phyloP scores from a whole-genome alignment of 257 asterid species.

The Salvia miltiorrhiza region DNA sequence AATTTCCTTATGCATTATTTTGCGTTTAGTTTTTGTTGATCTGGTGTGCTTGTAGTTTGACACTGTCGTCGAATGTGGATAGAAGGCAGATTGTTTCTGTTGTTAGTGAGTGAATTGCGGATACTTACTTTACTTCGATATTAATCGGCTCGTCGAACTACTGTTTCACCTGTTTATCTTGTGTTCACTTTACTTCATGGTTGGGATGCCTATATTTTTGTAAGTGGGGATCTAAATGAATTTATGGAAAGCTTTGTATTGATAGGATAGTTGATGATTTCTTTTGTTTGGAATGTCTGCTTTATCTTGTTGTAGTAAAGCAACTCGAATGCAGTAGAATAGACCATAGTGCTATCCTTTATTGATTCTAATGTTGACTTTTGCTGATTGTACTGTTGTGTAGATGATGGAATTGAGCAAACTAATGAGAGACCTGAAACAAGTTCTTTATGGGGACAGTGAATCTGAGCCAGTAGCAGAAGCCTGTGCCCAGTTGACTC shows the following conservation, averaged over 20 bases:
- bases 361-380: neutral
- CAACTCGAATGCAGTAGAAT: neutral
- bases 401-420: constrained; percentile 77
- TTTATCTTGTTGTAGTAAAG: constrained; percentile 5
- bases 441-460: constrained; percentile 77
- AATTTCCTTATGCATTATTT: neutral
- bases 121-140: neutral
- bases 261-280: neutral
- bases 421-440: constrained; percentile 68
- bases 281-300: neutral
- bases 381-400: constrained; percentile 16
- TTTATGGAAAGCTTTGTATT: neutral
- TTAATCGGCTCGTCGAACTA: neutral
- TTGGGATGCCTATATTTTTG: neutral
- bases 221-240: constrained; percentile 1
- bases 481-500: constrained; percentile 82
- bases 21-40: neutral
- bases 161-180: neutral
- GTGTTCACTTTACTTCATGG: neutral
- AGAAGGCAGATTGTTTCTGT: neutral
- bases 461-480: constrained; percentile 88
- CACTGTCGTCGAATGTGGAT: constrained; percentile 6
- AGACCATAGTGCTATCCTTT: neutral
- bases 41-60: constrained; percentile 18
- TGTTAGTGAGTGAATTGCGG: neutral